Evolutionary conservation across 495 filamentous ascomycete species (phyloP).

Genomic region (Pseudevernia furfuracea): DNA sequence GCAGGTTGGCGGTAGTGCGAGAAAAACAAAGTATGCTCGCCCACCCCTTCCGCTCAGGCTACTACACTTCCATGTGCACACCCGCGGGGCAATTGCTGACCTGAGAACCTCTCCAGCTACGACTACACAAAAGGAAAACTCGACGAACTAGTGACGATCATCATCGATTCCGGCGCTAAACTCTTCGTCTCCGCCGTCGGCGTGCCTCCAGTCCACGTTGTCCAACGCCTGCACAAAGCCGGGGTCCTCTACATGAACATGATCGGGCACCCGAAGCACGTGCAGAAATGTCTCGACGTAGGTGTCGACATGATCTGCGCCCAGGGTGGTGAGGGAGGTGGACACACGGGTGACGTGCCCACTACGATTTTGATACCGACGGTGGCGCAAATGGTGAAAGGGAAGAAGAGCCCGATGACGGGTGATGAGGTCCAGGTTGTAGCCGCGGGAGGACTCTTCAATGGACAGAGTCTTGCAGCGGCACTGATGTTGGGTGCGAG

Average conservation of each 20-base stretch:
- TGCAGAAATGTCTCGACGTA: conserved; percentile 81
- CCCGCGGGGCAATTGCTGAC: conserved; percentile 15
- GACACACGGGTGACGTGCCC: conserved; percentile 85
- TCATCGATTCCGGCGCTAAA: conserved; percentile 83
- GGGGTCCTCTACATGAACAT: conserved; percentile 99
- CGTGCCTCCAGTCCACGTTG: conserved; percentile 79
- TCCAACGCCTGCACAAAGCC: conserved; percentile 77
- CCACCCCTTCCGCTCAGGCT: background rate
- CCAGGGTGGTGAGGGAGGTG: conserved; percentile 86
- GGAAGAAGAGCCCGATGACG: conserved; percentile 78
- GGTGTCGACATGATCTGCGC: conserved; percentile 90
- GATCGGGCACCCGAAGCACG: conserved; percentile 99
- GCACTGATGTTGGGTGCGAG: conserved; percentile 86
- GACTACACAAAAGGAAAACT: conserved; percentile 99
- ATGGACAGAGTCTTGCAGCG: conserved; percentile 83
- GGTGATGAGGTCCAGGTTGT: conserved; percentile 81
- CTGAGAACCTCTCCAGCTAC: conserved; percentile 54
- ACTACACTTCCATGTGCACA: background rate
- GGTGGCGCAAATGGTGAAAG: conserved; percentile 73
- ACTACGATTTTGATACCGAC: conserved; percentile 85
- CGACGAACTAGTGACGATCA: conserved; percentile 78
- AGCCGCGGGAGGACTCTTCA: conserved; percentile 90
- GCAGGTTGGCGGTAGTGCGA: conserved; percentile 85
- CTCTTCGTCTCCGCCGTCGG: conserved; percentile 97
- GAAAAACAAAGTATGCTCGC: conserved; percentile 81